phyloP scores from a whole-genome alignment of 139 green algal genomes.

The Haematococcus sp. region DNA sequence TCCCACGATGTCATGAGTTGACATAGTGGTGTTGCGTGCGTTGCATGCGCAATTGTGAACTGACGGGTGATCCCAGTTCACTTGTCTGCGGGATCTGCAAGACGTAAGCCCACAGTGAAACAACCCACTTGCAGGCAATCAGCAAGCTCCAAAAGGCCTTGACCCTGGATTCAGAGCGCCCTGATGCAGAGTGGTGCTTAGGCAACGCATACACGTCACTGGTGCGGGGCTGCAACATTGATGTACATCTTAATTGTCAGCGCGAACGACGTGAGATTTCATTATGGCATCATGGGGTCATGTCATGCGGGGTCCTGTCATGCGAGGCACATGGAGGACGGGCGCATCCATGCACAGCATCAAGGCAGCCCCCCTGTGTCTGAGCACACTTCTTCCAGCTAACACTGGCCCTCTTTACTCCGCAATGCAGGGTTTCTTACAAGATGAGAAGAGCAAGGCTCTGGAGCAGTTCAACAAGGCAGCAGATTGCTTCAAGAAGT shows the following conservation, averaged over 20 bases:
- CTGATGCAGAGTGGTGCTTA: constrained; percentile 95
- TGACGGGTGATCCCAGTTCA: no score
- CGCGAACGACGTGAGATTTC: no score
- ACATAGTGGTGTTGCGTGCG: no score
- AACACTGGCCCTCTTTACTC: no score
- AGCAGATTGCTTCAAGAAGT: constrained; percentile 74
- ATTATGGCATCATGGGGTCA: background rate
- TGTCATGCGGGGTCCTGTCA: no score
- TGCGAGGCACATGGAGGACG: no score
- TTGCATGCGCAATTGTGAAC: no score
- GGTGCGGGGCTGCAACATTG: constrained; percentile 18
- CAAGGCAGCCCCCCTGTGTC: no score
- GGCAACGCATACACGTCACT: constrained; percentile 92
- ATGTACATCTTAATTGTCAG: background rate
- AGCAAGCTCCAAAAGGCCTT: constrained; percentile 83
- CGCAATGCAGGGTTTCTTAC: constrained; percentile 73
- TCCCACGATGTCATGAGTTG: background rate
- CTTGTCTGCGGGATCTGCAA: no score
- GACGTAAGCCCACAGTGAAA: no score
- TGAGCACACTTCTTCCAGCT: no score
- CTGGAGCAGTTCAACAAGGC: constrained; percentile 82
- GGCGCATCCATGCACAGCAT: no score
- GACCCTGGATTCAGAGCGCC: constrained; percentile 60
- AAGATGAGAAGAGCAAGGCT: constrained; percentile 54
- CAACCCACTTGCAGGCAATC: constrained; percentile 58